Conservation (phyloP, 768 basidiomycete genomes). For the Tricholoma flavovirens region DNA sequence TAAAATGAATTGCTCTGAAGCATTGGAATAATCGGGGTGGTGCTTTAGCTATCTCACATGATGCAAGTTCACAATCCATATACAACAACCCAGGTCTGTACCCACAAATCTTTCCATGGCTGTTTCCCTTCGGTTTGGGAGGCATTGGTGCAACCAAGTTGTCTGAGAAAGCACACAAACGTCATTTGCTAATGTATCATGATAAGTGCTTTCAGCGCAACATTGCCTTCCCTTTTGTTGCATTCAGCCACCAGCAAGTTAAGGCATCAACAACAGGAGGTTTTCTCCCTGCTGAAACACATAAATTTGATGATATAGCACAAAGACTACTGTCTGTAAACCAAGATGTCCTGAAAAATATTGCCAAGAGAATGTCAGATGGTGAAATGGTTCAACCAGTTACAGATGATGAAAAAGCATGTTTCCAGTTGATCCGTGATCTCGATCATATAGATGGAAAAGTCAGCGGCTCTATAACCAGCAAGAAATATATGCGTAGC, state of each 20-base stretch:
- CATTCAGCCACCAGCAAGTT: conserved; percentile 21
- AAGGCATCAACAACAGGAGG: conserved; percentile 16
- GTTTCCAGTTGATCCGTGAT: conserved; percentile 4
- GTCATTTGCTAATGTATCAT: conserved; percentile 25
- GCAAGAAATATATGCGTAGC: conserved; percentile 19
- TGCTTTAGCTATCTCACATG: not conserved
- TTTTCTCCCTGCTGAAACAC: conserved; percentile 15
- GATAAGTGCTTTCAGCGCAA: conserved; percentile 27
- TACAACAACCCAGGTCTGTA: too few species aligned
- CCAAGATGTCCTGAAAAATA: conserved; percentile 2
- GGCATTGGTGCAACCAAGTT: not conserved
- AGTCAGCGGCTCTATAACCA: conserved; percentile 19
- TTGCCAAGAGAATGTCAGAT: conserved; percentile 3
- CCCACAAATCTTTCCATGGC: not conserved
- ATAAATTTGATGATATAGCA: conserved; percentile 13
- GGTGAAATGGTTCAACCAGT: not conserved
- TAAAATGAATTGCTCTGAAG: not conserved
- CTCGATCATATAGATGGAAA: conserved; percentile 14
- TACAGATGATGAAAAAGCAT: not conserved
- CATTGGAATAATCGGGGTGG: not conserved
- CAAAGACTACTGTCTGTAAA: conserved; percentile 12
- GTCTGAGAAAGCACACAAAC: conserved; percentile 14
- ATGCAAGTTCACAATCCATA: not conserved
- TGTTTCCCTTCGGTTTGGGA: not conserved
- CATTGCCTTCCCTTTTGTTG: too few species aligned